Evolutionary conservation across 2,329 filamentous ascomycete species (phyloP).

Genomic region (Phaeosphaeriaceae sp.): DNA sequence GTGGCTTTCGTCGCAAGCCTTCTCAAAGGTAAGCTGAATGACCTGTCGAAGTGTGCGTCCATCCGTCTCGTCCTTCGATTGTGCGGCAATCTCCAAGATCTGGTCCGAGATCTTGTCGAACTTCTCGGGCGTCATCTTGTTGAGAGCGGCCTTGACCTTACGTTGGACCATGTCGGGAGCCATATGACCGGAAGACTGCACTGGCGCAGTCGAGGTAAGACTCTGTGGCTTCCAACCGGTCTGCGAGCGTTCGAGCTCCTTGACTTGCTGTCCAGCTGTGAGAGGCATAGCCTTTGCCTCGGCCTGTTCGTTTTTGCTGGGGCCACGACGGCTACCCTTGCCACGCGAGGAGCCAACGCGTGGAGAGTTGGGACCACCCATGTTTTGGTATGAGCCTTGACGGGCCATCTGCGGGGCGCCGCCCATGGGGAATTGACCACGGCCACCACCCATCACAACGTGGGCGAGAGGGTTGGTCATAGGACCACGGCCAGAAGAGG

Average conservation of each 20-base stretch:
- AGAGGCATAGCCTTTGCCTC: conserved; percentile 89
- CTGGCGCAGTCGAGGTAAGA: conserved; percentile 47
- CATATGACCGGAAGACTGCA: conserved; percentile 62
- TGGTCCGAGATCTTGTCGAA: conserved; percentile 95
- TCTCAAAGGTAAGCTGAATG: conserved; percentile 98
- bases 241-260: conserved; percentile 76
- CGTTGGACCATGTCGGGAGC: conserved; percentile 94
- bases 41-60: conserved; percentile 95
- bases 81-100: conserved; percentile 88
- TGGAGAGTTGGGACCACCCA: conserved; percentile 75
- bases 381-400: conserved; percentile 64
- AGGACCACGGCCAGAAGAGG: conserved; percentile 32
- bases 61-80: conserved; percentile 94
- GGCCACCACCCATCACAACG: conserved; percentile 61
- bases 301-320: conserved; percentile 65
- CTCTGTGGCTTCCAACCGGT: conserved; percentile 86
- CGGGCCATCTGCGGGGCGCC: conserved; percentile 69
- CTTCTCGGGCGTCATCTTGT: conserved; percentile 99
- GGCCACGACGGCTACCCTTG: conserved; percentile 66
- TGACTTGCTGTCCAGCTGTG: conserved; percentile 81
- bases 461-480: conserved; percentile 64
- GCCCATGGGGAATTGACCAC: conserved; percentile 67
- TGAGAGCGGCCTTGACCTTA: conserved; percentile 97
- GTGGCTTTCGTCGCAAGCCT: conserved; percentile 96
- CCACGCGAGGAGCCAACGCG: conserved; percentile 70